These are phyloP conservation scores for Nepenthes alata DNA, from an alignment of 179 eudicot species.

Conservation along the genomic window DNA sequence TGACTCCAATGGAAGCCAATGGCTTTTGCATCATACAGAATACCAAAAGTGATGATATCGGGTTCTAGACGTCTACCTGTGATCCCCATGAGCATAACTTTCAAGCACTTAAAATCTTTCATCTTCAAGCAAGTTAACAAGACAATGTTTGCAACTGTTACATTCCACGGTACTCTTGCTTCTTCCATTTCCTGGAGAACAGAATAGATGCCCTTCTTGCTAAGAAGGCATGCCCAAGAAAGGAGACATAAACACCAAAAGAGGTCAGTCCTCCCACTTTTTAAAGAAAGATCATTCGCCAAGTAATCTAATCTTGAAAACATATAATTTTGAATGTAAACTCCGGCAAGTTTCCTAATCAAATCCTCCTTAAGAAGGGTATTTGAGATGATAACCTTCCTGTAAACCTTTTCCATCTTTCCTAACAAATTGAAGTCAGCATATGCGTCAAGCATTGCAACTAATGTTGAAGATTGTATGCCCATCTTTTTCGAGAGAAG, in stretches of 20 bases:
- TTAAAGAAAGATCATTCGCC: slow-evolving; percentile 19
- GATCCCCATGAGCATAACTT: slow-evolving; percentile 13
- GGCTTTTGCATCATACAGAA: slow-evolving; percentile 21
- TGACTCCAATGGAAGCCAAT: slow-evolving; percentile 16
- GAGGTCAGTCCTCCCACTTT: slow-evolving; percentile 20
- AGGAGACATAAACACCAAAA: slow-evolving; percentile 28
- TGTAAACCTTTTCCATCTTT: slow-evolving; percentile 27
- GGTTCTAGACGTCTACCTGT: slow-evolving; percentile 20
- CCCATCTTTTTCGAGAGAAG: slow-evolving; percentile 22
- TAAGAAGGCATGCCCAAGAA: slow-evolving; percentile 21
- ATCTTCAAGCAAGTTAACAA: slow-evolving; percentile 18
- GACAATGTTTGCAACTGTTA: slow-evolving; percentile 22
- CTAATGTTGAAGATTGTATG: slow-evolving; percentile 23
- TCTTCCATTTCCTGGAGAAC: slow-evolving; percentile 25
- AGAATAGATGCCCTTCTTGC: slow-evolving; percentile 24
- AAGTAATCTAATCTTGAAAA: slow-evolving; percentile 28
- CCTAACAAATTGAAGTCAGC: slow-evolving; percentile 26
- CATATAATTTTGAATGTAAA: slow-evolving; percentile 28
- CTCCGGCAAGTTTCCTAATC: slow-evolving; percentile 26
- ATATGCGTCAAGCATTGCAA: slow-evolving; percentile 34
- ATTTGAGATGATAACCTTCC: slow-evolving; percentile 16
- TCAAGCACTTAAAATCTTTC: slow-evolving; percentile 22
- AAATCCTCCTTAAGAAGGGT: slow-evolving; percentile 15
- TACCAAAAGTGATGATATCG: slow-evolving; percentile 29
- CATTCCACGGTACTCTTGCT: slow-evolving; percentile 17